Base-by-base conservation (phyloP, 306 rosid species). In the Trifolium pratense region DNA sequence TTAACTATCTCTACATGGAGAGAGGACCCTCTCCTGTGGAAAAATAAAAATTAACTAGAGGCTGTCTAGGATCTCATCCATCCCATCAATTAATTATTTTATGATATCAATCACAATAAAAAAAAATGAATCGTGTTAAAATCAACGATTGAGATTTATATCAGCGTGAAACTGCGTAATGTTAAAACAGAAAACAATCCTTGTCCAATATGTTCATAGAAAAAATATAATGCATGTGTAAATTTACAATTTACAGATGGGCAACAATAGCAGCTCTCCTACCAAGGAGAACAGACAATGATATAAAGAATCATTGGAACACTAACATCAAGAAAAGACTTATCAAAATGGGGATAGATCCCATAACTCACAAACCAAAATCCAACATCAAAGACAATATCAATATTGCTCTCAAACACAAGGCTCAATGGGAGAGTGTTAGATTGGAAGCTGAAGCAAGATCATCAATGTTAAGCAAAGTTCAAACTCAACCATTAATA, bases 281-380 rank as follows among this genome's bases (percentile, higher is more conserved):
- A 31, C 76, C 78, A 5, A 81, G 53, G 31, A 84, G 85, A 70
- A 84, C 85, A 1, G 81, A 81, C 48, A 84, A 81, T 25, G 87
- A 84, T 17, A 81, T 84, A 9, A 84, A 81, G 85, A 81, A 84
- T 16, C 75, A 81, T 4, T 84, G 87, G 85, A 81, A 84, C 56
- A 40, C 83, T 0, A 79, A 80, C 32, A 20, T 84, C 21, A 84
- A 25, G 29, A 81, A 84, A 57, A 70, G 81, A 34, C 79, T 80
- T 0, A 45, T 78, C 14, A 70, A 5, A 31, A 84, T 74, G 83
- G 87, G 87, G 4, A 70, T 84, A 12, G 83, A 84, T 31, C 81
- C 87, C 8, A 42, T 20, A 2, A 80, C 85, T 3, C 87, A 84
- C 76, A 71, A 70, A 68, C 82, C 78, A 16, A 74, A 64, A 23